These are phyloP conservation scores for Paecilomyces formosus DNA, from an alignment of 2,329 filamentous ascomycete species.

Conservation along the genomic window DNA sequence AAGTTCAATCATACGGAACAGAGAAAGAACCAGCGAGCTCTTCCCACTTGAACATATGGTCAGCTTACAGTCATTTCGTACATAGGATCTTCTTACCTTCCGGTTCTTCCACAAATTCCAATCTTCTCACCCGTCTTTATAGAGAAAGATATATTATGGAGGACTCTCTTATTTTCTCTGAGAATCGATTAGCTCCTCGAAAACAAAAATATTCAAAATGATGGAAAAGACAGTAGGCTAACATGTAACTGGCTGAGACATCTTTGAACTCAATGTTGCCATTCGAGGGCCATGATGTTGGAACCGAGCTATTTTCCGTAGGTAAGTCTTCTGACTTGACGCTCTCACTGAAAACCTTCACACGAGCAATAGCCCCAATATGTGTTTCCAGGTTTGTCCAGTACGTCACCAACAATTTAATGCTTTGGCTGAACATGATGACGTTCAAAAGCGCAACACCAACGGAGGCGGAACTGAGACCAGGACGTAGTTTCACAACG, in stretches of 20 bases:
- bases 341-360: conserved; percentile 45
- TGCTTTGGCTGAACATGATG: conserved; percentile 45
- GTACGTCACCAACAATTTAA: conserved; percentile 44
- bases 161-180: conserved; percentile 26
- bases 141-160: conserved; percentile 40
- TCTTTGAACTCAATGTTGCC: conserved; percentile 37
- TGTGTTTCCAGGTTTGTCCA: conserved; percentile 54
- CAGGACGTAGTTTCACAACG: conserved; percentile 38
- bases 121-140: conserved; percentile 37
- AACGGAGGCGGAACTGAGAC: conserved; percentile 41
- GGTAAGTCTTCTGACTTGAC: conserved; percentile 38
- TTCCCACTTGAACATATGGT: conserved; percentile 27
- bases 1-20: conserved; percentile 38
- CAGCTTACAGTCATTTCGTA: neutral
- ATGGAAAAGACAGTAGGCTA: neutral
- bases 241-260: conserved; percentile 41
- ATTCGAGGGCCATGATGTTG: conserved; percentile 35
- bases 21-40: conserved; percentile 32
- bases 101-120: conserved; percentile 34
- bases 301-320: conserved; percentile 31
- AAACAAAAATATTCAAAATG: too few species aligned
- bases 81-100: conserved; percentile 8
- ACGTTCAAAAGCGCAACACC: conserved; percentile 49
- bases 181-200: neutral
- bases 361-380: conserved; percentile 49